Conservation (phyloP, 164 flowering plant species). For the Platanus orientalis region DNA sequence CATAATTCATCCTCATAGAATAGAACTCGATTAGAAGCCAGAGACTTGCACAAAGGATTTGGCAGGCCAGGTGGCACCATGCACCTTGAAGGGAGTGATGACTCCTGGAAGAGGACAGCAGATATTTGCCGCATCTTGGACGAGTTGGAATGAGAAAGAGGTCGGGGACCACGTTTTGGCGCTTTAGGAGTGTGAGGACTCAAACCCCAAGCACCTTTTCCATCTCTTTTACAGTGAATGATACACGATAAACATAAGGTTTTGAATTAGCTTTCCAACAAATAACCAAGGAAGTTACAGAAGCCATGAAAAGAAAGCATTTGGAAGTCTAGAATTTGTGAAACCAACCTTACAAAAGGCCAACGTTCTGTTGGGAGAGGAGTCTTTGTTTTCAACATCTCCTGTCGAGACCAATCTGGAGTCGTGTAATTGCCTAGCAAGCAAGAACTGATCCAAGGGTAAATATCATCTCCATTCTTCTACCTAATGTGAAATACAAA, state of each 20-base stretch:
- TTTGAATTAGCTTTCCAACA: neutral
- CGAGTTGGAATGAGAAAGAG: slow-evolving; percentile 57
- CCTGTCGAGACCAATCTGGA: slow-evolving; percentile 89
- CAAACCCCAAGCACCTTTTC: slow-evolving; percentile 28
- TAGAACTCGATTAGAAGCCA: slow-evolving; percentile 76
- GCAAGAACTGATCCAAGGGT: slow-evolving; percentile 42
- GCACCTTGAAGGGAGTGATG: slow-evolving; percentile 51
- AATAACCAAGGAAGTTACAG: too few relatives aligned
- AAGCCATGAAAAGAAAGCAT: neutral
- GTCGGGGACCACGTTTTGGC: slow-evolving; percentile 73
- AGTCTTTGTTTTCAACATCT: slow-evolving; percentile 66
- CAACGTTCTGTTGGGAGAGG: slow-evolving; percentile 78
- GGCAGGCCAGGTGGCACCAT: slow-evolving; percentile 56
- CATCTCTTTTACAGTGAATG: slow-evolving; percentile 55
- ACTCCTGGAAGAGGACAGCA: slow-evolving; percentile 78
- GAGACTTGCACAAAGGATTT: slow-evolving; percentile 56
- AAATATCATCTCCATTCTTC: slow-evolving; percentile 5
- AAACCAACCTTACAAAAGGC: slow-evolving; percentile 75
- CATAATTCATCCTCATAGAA: slow-evolving; percentile 92
- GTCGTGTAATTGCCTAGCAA: slow-evolving; percentile 91
- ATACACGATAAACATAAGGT: neutral
- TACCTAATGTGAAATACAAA: too few relatives aligned
- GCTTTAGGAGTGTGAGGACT: slow-evolving; percentile 87
- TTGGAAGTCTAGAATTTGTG: neutral
- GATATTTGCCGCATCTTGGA: slow-evolving; percentile 67